Evolutionary conservation across 768 basidiomycete species (phyloP), one percentile per base, ranked within the genome.

Genomic region (Tulasnella calospora): DNA sequence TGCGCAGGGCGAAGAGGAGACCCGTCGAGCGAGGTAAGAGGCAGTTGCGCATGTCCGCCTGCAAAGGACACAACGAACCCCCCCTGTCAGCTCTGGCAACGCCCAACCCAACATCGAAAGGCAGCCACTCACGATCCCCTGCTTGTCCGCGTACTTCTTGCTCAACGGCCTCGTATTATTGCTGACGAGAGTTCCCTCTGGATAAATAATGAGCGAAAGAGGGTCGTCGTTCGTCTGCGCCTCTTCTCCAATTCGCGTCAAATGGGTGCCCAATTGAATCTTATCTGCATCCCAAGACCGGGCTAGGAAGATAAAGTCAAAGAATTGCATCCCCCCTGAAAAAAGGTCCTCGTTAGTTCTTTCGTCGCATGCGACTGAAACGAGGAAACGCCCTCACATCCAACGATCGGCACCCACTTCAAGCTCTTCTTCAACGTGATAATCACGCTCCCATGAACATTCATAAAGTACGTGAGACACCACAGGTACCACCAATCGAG

Each of bases 171-270:
- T 85, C 5, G 96, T 99, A 80, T 95, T 87, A 80, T 89, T 88
- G 84, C 94, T 95, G 19, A 96, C 92, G 36, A 99, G 91, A 5
- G 97, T 98, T 40, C 98, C 98, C 84, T 99, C 98, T 0, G 98
- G 98, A 83, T 96, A 99, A 70, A 98, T 87, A 77, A 98, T 87
- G 81, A 97, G 90, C 80, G 92, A 91, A 61, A 98, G 86, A 0
- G 94, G 92, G 35, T 81, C 73, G 23, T 79, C 33, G 13, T 80
- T 80, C 40, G 17, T 78, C 77, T 74, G 67, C 33, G 47, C 78
- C 55, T 67, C 69, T 38, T 27, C 80, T 79, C 17, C 72, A 33
- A 67, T 76, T 38, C 15, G 81, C 74, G 46, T 77, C 33, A 80
- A 23, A 41, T 88, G 88, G 74, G 87, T 87, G 1, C 92, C 95